Evolutionary conservation across 2,329 filamentous ascomycete genomes (phyloP).

Genomic region (Verticillium alfalfae): DNA sequence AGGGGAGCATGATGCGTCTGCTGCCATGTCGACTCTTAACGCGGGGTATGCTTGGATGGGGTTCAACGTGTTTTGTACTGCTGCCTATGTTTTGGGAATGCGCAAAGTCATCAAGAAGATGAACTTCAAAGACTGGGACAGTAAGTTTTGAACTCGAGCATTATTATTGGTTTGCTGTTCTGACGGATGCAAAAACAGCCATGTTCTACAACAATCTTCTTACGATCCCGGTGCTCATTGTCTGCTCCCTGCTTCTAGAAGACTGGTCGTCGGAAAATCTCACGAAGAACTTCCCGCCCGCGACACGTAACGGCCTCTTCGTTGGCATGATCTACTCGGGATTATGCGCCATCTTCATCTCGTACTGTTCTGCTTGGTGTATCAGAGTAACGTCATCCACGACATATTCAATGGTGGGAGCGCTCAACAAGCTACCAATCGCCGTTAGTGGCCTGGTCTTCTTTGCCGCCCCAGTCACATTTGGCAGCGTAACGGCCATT

Average conservation of each 20-base stretch:
- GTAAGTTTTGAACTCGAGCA: conserved; percentile 50
- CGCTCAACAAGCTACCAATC: conserved; percentile 95
- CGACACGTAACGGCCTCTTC: conserved; percentile 72
- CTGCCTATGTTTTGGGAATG: conserved; percentile 86
- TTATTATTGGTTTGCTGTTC: background rate
- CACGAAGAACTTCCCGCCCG: conserved; percentile 79
- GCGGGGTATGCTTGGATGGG: conserved; percentile 97
- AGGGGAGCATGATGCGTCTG: conserved; percentile 49
- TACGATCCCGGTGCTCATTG: conserved; percentile 84
- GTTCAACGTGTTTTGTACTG: conserved; percentile 91
- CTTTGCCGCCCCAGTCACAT: conserved; percentile 89
- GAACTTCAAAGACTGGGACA: conserved; percentile 99
- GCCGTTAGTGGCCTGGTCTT: conserved; percentile 89
- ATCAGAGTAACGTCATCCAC: conserved; percentile 96
- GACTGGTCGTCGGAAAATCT: conserved; percentile 90
- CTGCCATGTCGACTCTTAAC: conserved; percentile 82
- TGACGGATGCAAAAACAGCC: conserved; percentile 51
- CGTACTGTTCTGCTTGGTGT: conserved; percentile 99
- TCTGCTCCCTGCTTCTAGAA: conserved; percentile 77
- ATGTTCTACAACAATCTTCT: conserved; percentile 99
- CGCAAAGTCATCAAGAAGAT: conserved; percentile 98
- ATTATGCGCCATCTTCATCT: conserved; percentile 91
- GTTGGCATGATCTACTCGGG: conserved; percentile 92
- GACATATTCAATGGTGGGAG: conserved; percentile 98
- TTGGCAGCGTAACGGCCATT: conserved; percentile 89